phyloP scores from a whole-genome alignment of 768 basidiomycete species.

The Cantharellus anzutake region DNA sequence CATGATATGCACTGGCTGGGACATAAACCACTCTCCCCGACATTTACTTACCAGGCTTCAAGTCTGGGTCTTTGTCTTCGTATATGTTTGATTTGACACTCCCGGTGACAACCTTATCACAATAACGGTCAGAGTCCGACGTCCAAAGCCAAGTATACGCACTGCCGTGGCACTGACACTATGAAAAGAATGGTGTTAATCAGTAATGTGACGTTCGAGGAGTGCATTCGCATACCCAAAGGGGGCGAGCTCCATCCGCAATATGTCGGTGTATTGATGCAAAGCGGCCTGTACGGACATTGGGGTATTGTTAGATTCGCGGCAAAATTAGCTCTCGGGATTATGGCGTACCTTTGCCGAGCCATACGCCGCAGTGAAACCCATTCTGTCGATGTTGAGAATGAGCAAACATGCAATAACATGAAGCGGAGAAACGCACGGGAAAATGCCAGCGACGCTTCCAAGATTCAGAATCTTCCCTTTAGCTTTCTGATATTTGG shows the following conservation, averaged over 20 bases:
- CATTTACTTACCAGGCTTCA: neutral
- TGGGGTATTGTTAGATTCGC: neutral
- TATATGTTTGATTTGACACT: neutral
- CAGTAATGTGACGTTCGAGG: neutral
- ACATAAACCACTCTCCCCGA: constrained; percentile 35
- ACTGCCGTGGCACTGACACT: neutral
- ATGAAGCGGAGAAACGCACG: constrained; percentile 12
- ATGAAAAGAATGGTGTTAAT: neutral
- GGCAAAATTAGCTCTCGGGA: neutral
- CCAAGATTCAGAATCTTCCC: constrained; percentile 18
- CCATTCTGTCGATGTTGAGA: neutral
- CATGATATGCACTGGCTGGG: neutral
- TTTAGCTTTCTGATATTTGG: constrained; percentile 2
- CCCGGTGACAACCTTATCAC: neutral
- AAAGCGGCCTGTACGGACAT: constrained; percentile 19
- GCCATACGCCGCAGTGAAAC: neutral
- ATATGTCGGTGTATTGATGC: constrained; percentile 16
- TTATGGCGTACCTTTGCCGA: neutral
- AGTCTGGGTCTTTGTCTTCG: neutral
- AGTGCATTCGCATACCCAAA: constrained; percentile 12
- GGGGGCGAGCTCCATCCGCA: constrained; percentile 19
- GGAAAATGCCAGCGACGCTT: constrained; percentile 16
- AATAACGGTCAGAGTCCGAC: no score
- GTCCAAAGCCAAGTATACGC: no score
- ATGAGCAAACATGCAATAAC: neutral